phyloP scores from a whole-genome alignment of 2,329 filamentous ascomycete species.

The Penicillium sp. region DNA sequence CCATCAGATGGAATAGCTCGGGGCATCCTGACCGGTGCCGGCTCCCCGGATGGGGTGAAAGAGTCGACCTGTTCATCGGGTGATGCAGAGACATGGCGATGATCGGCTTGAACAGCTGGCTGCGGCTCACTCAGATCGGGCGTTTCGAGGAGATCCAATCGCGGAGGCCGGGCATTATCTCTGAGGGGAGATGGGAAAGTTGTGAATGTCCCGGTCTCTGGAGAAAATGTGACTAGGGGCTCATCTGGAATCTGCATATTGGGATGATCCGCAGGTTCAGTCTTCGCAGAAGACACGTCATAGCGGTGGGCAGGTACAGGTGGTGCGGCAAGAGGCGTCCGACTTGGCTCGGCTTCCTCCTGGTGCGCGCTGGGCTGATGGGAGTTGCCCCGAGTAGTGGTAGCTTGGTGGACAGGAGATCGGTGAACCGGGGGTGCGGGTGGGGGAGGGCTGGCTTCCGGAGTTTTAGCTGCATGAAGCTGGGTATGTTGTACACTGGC shows the following conservation, averaged over 20 bases:
- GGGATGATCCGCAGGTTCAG: constrained; percentile 19
- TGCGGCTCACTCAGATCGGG: constrained; percentile 10
- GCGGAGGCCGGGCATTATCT: constrained; percentile 25
- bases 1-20: constrained; percentile 2
- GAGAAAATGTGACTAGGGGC: constrained; percentile 42
- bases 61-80: constrained; percentile 10
- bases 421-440: constrained; percentile 1
- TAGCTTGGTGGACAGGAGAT: constrained; percentile 2
- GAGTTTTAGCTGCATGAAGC: constrained; percentile 1
- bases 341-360: constrained; percentile 16
- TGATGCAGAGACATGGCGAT: constrained; percentile 7
- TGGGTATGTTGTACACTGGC: neutral
- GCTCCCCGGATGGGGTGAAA: constrained; percentile 17
- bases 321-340: constrained; percentile 19
- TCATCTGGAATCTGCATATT: constrained; percentile 30
- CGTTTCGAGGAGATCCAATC: constrained; percentile 18
- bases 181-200: constrained; percentile 39
- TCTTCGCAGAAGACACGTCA: constrained; percentile 11
- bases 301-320: constrained; percentile 13
- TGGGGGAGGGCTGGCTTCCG: constrained; percentile 3
- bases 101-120: constrained; percentile 7
- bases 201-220: constrained; percentile 44
- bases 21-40: constrained; percentile 3
- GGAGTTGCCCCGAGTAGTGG: neutral
- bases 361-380: neutral